Base-by-base conservation (phyloP, 805 yeast species). In the Schwanniomyces yamadae region DNA sequence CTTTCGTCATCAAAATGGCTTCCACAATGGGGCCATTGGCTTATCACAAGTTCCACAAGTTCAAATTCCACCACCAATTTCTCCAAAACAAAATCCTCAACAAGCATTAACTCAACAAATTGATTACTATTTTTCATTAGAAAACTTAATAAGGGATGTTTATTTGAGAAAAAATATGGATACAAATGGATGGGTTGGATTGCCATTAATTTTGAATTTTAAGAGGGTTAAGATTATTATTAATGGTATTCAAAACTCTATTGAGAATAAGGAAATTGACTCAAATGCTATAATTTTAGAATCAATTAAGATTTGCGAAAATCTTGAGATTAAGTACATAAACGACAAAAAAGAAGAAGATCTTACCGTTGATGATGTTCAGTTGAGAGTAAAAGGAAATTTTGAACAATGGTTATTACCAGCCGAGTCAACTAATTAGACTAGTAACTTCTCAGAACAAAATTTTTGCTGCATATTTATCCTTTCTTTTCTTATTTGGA, bases 71-170 rank as follows among this genome's bases (percentile, higher is more conserved):
- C 74, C 74, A 16, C 73, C 74, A 36, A 68, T 68, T 44, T 65
- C 71, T 31, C 72, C 73, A 14, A 64, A 68, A 48, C 73, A 68
- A 48, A 67, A 66, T 40, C 74, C 73, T 20, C 59, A 57, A 40
- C 61, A 61, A 45, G 74, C 74, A 23, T 68, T 68, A 48, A 57
- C 56, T 34, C 59, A 64, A 40, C 98, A 90, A 69, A 69, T 91
- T 34, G 93, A 87, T 56, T 93, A 93, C 69, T 93, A 93, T 62
- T 85, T 93, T 66, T 82, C 95, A 20, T 71, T 81, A 33, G 95
- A 88, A 50, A 93, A 93, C 62, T 72, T 93, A 62, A 70, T 83
- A 49, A 85, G 88, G 63, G 99, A 93, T 64, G 67, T 82, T 34
- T 91, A 66, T 57, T 71, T 93, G 62, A 79, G 96, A 61, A 75